Base-by-base conservation (phyloP, 2,329 filamentous ascomycete genomes). In the Fusarium sterilihyphosum region DNA sequence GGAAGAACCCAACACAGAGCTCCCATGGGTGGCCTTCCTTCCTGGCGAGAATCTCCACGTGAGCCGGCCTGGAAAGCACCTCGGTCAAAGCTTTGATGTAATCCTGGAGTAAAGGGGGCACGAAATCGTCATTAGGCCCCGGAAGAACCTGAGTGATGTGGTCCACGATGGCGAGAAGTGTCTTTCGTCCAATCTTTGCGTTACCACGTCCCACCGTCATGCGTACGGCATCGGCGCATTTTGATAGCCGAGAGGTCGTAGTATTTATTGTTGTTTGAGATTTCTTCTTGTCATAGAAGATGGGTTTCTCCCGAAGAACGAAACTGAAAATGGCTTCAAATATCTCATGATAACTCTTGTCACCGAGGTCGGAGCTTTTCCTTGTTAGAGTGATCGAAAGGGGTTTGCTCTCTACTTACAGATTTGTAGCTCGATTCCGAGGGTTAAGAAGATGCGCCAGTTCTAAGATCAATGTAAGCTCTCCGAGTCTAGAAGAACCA, bases 261-360 rank as follows among this genome's bases (percentile, higher is more conserved):
- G 84, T 83, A 64, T 84, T 87, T 70, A 85, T 87, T 33, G 86
- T 84, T 2, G 74, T 46, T 50, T 82, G 80, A 18, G 83, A 86
- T 61, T 87, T 88, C 72, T 86, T 88, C 18, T 86, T 86, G 63
- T 88, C 88, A 64, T 89, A 87, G 73, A 90, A 93, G 24, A 83
- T 80, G 16, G 90, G 86, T 79, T 94, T 94, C 76, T 98, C 95
- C 20, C 87, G 82, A 24, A 92, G 81, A 3, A 88, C 88, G 79
- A 88, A 92, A 61, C 89, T 88, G 79, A 98, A 98, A 6, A 98
- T 85, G 3, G 90, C 89, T 78, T 98, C 94, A 77, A 94, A 94
- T 49, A 98, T 91, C 67, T 89, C 89, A 79, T 96, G 92, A 75
- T 93, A 97, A n/a, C 89, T 89, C 80, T 93, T 93, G 80, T 97